Evolutionary conservation across 2,329 filamentous ascomycete species (phyloP), one percentile per base, ranked within the genome.

Genomic region (Colletotrichum gloeosporioides): DNA sequence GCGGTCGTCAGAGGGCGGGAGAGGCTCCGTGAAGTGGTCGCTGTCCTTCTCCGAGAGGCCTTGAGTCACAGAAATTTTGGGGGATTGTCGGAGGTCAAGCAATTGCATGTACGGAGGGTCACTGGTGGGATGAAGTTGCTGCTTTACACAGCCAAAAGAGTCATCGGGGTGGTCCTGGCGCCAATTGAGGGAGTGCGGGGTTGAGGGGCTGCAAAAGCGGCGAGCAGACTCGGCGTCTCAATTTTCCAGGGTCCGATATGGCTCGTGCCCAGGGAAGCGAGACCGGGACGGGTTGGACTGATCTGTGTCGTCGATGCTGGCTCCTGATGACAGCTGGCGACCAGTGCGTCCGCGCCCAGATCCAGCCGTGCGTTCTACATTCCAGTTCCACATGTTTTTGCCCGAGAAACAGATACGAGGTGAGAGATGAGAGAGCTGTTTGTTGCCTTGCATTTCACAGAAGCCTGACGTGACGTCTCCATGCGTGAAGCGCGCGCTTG

Each of bases 21-120:
- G 66, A 70, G 71, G 55, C 63, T 69, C 55, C 39, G 49, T 18
- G 67, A 61, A 67, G 57, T 73, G 39, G 69, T 75, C 71, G 29
- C 72, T 66, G 53, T 75, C 71, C 72, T 69, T 77, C 70, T 68
- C 73, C 72, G 44, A 64, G 65, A 57, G 66, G 65, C 75, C 66
- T 81, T 82, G 81, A 87, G 85, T 87, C 86, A 87, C 85, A 84
- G 81, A 85, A 85, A 83, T 85, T 85, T 84, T 82, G 82, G 76
- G 44, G 69, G 67, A 67, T 61, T 55, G 67, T 74, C 44, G 66
- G 69, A 77, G 72, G 68, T 73, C 49, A 55, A 69, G 76, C 76
- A 76, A 53, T 25, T 49, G 67, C 73, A 68, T 53, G 62, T 62
- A 73, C 65, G 4, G 69, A 71, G 69, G 59, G 67, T 74, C 66